Evolutionary conservation across 108 stramenopile genomes (phyloP), one percentile per base, ranked within the genome.

Genomic region (Cyclostephanos tholiformis): DNA sequence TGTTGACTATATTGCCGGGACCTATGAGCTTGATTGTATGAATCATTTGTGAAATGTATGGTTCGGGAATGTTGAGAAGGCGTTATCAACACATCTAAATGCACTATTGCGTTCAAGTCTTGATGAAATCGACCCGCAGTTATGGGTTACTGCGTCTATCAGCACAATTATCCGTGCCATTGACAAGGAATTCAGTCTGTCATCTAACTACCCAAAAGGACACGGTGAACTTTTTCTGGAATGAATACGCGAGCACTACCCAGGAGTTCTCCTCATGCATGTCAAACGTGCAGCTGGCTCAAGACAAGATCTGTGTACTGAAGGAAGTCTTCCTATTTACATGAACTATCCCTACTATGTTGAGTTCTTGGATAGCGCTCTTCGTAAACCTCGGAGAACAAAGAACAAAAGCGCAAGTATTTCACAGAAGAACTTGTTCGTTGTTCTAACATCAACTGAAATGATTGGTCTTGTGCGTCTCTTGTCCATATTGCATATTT

Each of bases 181-280:
- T 61, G 70, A 71, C 30, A 71, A 71, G 70, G 70, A 38, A 16
- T 76, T 76, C 10, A 76, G 75, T 61, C 59, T 76, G 11, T 76
- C 52, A 6, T 56, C 69, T 0, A 76, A 75, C 57, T 75, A 71
- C 59, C 75, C 75, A 46, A 75, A 75, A 56, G 74, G 74, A 12
- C 66, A 75, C 26, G 74, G 74, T 0, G 43, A 75, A 20, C 30
- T 59, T 48, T 75, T 68, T 32, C 14, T 19, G 11, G 67, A 55
- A 46, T 75, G 66, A 56, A 12, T 76, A 17, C 17, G 35, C 4
- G 35, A 69, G 16, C 14, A 69, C 23, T 30, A 76, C 63, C 75
- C 75, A 6, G 67, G 75, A 2, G 48, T 38, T 22, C 38, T 69
- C 16, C 63, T 76, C 17, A 12, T 76, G 16, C 68, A 76, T 55